Percentiles rank a stretch among this genome's conserved stretches.
Evolutionary conservation across 164 flowering plant species (phyloP).

Genomic region (Dillenia suffruticosa): DNA sequence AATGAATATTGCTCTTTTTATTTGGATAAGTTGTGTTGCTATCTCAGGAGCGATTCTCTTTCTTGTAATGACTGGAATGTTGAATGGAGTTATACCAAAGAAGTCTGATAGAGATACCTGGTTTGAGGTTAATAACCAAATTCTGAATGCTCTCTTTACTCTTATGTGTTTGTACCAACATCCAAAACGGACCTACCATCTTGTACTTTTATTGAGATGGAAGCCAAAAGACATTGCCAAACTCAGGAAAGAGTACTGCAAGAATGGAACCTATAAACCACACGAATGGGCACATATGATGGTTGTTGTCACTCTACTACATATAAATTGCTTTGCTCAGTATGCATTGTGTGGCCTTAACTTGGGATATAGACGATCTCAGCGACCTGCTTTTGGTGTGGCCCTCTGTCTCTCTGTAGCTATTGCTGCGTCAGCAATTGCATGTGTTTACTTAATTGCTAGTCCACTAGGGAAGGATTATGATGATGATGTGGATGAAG

Average conservation of each 20-base stretch:
- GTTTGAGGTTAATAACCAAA: conserved; percentile 94
- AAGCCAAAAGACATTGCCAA: conserved; percentile 51
- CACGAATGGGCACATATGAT: conserved; percentile 93
- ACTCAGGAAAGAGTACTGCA: conserved; percentile 80
- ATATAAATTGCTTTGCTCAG: conserved; percentile 83
- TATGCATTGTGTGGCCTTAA: conserved; percentile 84
- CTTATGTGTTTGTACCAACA: conserved; percentile 93
- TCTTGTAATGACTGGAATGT: conserved; percentile 88
- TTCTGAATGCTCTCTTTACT: conserved; percentile 87
- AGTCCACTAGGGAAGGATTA: conserved; percentile 91
- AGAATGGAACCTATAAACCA: conserved; percentile 84
- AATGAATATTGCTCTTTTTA: conserved; percentile 70
- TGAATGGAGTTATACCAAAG: conserved; percentile 49
- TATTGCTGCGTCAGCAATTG: conserved; percentile 76
- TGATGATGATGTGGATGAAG: conserved; percentile 47
- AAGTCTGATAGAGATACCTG: conserved; percentile 69
- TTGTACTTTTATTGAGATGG: conserved; percentile 74
- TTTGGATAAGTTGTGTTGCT: conserved; percentile 71
- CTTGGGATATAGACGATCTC: conserved; percentile 70
- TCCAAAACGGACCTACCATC: conserved; percentile 76
- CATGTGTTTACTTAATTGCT: conserved; percentile 64
- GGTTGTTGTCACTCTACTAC: conserved; percentile 74
- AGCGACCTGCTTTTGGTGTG: conserved; percentile 86
- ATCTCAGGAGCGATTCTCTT: conserved; percentile 81
- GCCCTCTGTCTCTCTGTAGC: conserved; percentile 70